Conservation (phyloP, 768 basidiomycete genomes). For the Psilocybe cyanescens region DNA sequence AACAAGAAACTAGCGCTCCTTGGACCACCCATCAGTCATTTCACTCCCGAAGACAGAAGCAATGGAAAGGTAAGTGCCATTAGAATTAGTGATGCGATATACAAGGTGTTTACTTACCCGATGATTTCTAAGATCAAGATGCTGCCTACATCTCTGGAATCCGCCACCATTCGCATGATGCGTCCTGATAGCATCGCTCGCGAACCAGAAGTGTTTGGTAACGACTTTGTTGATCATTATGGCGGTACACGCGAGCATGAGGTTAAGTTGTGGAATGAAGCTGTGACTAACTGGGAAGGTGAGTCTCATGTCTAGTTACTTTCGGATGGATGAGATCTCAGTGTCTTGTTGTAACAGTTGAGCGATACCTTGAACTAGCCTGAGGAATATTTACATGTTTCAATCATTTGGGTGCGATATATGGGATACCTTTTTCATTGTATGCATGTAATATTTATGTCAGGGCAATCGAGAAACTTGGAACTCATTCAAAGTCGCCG, state of each 20-base stretch:
- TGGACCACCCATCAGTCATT: slow-evolving; percentile 69
- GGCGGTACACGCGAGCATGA: slow-evolving; percentile 96
- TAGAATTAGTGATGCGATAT: background rate
- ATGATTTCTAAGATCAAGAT: slow-evolving; percentile 56
- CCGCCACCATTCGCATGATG: slow-evolving; percentile 85
- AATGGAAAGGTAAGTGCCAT: slow-evolving; percentile 50
- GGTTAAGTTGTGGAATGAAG: slow-evolving; percentile 82
- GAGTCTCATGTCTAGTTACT: slow-evolving; percentile 24
- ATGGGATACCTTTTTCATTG: background rate
- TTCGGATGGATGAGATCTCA: background rate
- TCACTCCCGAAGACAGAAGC: slow-evolving; percentile 57
- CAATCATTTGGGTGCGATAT: background rate
- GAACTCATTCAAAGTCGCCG: too few relatives aligned
- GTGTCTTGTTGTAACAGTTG: slow-evolving; percentile 50
- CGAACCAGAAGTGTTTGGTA: slow-evolving; percentile 72
- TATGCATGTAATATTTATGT: background rate
- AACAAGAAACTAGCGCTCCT: slow-evolving; percentile 71
- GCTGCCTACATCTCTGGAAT: slow-evolving; percentile 79
- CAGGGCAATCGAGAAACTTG: too few relatives aligned
- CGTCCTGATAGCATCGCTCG: slow-evolving; percentile 77
- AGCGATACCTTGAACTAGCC: slow-evolving; percentile 85
- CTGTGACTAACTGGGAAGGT: slow-evolving; percentile 97
- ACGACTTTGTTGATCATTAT: slow-evolving; percentile 93
- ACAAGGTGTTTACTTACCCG: too few relatives aligned
- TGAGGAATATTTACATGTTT: background rate